phyloP scores from a whole-genome alignment of 352 stramenopile genomes.

The Globisporangium yorkense region DNA sequence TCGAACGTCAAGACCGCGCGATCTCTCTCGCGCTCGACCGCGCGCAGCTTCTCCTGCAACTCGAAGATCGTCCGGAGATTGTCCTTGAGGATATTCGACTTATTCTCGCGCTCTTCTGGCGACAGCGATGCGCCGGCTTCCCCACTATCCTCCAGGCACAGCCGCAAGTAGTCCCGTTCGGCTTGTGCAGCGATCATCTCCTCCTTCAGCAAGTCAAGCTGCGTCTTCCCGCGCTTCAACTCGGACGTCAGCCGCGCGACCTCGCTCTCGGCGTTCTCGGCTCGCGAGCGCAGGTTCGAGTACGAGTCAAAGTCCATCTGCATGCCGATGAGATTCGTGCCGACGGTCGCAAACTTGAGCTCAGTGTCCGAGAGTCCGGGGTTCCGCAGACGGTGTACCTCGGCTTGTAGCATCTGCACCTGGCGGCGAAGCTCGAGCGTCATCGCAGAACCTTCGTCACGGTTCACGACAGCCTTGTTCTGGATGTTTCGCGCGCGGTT shows the following conservation, averaged over 20 bases:
- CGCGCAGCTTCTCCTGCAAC: conserved; percentile 72
- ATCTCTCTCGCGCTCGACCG: conserved; percentile 59
- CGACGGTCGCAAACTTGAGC: conserved; percentile 54
- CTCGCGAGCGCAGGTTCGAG: conserved; percentile 55
- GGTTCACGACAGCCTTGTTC: conserved; percentile 86
- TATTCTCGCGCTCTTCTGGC: conserved; percentile 42
- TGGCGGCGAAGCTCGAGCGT: conserved; percentile 72
- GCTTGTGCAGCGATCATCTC: conserved; percentile 84
- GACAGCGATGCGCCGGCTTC: conserved; percentile 12
- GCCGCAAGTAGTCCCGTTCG: conserved; percentile 68
- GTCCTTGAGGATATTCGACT: conserved; percentile 65
- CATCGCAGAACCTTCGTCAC: conserved; percentile 69
- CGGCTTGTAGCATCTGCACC: conserved; percentile 74
- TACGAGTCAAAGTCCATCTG: conserved; percentile 74
- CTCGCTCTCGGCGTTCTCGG: conserved; percentile 78
- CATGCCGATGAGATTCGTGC: conserved; percentile 61
- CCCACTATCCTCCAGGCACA: conserved; percentile 58
- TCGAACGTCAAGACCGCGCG: conserved; percentile 40
- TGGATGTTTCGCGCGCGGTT: conserved; percentile 89
- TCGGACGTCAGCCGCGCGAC: conserved; percentile 65
- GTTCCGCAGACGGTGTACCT: conserved; percentile 78
- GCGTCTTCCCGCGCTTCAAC: conserved; percentile 69
- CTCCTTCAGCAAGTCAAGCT: conserved; percentile 77
- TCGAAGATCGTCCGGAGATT: conserved; percentile 77
- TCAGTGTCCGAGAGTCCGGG: conserved; percentile 77